These are phyloP conservation scores for Stephanodiscus minutulus DNA, from an alignment of 108 stramenopile species.

Conservation along the genomic window DNA sequence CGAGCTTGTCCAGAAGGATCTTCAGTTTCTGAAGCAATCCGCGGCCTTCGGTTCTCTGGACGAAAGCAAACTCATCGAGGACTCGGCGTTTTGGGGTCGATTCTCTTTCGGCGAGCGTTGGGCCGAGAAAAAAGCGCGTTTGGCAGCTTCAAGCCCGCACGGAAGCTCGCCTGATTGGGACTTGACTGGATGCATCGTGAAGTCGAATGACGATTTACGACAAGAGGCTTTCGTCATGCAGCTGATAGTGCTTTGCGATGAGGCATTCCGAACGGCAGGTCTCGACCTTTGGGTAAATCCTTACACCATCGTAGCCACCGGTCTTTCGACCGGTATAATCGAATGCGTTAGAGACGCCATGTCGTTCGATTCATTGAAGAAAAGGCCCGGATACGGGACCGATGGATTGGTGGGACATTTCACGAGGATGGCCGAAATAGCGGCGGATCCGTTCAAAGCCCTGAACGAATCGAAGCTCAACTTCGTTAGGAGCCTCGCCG, in stretches of 20 bases:
- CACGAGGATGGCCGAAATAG: slow-evolving; percentile 78
- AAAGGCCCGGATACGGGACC: slow-evolving; percentile 86
- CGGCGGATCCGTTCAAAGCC: slow-evolving; percentile 80
- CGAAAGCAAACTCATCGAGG: slow-evolving; percentile 72
- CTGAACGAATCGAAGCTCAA: slow-evolving; percentile 77
- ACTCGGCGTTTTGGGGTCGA: slow-evolving; percentile 88
- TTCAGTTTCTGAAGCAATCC: slow-evolving; percentile 65
- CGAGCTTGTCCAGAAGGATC: slow-evolving; percentile 86
- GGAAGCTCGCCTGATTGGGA: slow-evolving; percentile 85
- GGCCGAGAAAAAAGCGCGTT: slow-evolving; percentile 89
- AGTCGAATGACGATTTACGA: slow-evolving; percentile 97
- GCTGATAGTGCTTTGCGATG: slow-evolving; percentile 90
- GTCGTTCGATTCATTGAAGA: slow-evolving; percentile 95
- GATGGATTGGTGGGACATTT: slow-evolving; percentile 81
- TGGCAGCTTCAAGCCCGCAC: slow-evolving; percentile 77
- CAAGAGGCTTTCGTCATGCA: slow-evolving; percentile 98
- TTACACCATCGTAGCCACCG: slow-evolving; percentile 94
- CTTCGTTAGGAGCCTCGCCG: slow-evolving; percentile 92
- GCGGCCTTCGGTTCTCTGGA: slow-evolving; percentile 55
- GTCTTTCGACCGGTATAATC: slow-evolving; percentile 89
- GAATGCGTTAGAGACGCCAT: slow-evolving; percentile 91
- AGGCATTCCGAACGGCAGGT: slow-evolving; percentile 90
- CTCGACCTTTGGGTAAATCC: slow-evolving; percentile 90
- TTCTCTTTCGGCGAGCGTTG: slow-evolving; percentile 96
- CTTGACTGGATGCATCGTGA: slow-evolving; percentile 93